Percentiles rank a stretch among this genome's conserved stretches.
These are phyloP conservation scores for Xylaria nigripes DNA, from an alignment of 495 filamentous ascomycete species.

Conservation along the genomic window DNA sequence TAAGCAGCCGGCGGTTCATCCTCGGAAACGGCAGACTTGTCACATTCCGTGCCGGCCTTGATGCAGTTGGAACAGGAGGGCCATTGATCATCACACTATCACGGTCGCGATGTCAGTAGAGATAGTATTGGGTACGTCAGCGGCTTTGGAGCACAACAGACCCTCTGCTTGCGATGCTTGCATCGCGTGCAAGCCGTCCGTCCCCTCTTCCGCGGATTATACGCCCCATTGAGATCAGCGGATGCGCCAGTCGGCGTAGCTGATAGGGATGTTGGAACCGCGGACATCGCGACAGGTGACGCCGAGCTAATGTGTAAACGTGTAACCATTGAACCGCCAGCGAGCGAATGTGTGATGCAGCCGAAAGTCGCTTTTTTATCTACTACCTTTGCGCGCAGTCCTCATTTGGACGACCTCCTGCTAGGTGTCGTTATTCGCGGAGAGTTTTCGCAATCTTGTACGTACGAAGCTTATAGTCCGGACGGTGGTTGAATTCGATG, in stretches of 20 bases:
- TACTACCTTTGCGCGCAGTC: no score
- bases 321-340: background rate
- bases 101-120: background rate
- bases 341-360: background rate
- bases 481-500: background rate
- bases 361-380: no score
- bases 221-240: background rate
- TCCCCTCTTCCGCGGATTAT: slow-evolving; percentile 40
- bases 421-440: no score
- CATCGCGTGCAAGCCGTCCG: slow-evolving; percentile 47
- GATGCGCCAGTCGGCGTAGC: background rate
- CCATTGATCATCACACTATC: slow-evolving; percentile 12
- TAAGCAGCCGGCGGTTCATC: slow-evolving; percentile 29
- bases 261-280: background rate
- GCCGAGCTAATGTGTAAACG: no score
- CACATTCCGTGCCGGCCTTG: slow-evolving; percentile 40
- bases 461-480: background rate
- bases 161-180: slow-evolving; percentile 45
- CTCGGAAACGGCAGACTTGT: slow-evolving; percentile 42
- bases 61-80: slow-evolving; percentile 45
- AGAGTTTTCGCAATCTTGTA: no score
- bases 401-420: no score
- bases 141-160: slow-evolving; percentile 18
- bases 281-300: slow-evolving; percentile 8
- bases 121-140: no score